These are phyloP conservation scores for Teratosphaeria epicoccoides DNA, from an alignment of 2,329 filamentous ascomycete species.

Conservation along the genomic window DNA sequence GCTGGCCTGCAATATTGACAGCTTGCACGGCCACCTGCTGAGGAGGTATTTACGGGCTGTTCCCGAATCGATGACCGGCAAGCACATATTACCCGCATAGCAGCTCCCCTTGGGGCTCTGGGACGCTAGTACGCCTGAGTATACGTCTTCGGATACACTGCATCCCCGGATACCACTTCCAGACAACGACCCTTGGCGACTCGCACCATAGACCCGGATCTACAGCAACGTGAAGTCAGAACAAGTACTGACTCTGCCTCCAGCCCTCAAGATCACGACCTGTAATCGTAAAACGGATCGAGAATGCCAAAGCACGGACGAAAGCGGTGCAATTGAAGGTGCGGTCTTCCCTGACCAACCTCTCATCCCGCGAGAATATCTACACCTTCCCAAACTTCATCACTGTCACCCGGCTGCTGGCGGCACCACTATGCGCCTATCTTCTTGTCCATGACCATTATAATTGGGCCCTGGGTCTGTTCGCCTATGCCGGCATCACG, in stretches of 20 bases:
- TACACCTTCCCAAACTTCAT: constrained; percentile 94
- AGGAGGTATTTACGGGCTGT: background rate
- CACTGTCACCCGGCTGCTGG: constrained; percentile 73
- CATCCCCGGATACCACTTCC: too few species aligned
- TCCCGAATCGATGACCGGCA: background rate
- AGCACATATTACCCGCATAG: too few species aligned
- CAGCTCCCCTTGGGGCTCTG: too few species aligned
- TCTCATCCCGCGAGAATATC: constrained; percentile 67
- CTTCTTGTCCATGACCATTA: constrained; percentile 76
- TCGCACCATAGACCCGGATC: too few species aligned
- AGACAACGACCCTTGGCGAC: too few species aligned
- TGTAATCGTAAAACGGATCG: constrained; percentile 12
- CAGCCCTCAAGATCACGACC: constrained; percentile 4
- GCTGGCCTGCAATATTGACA: background rate
- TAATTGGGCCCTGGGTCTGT: constrained; percentile 68
- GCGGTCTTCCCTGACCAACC: constrained; percentile 20
- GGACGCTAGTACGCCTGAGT: too few species aligned
- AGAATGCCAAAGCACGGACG: constrained; percentile 19
- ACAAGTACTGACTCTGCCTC: background rate
- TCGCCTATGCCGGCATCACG: constrained; percentile 82
- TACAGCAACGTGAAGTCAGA: too few species aligned
- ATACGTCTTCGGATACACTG: too few species aligned
- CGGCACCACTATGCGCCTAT: constrained; percentile 79
- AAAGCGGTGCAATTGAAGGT: constrained; percentile 22
- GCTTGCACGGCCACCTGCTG: background rate